Percentiles rank a stretch among this genome's conserved stretches.
Conservation (phyloP, 2,329 filamentous ascomycete species). For the Fusarium veterinarium region DNA sequence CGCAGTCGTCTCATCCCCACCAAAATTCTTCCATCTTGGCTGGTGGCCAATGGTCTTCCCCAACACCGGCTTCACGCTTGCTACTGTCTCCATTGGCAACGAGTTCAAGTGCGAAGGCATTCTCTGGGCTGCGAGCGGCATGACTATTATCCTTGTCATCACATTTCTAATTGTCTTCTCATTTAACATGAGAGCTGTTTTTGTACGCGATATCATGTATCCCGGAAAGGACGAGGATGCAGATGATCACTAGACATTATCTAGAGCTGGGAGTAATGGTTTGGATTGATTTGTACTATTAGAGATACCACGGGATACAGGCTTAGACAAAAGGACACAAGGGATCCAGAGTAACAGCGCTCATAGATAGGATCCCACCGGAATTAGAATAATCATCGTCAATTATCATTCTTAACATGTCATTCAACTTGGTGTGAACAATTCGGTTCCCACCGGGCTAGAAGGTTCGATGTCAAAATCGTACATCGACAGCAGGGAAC, state of each 20-base stretch:
- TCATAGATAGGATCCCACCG: not conserved
- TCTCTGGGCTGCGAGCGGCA: slow-evolving; percentile 60
- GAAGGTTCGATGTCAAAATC: slow-evolving; percentile 2
- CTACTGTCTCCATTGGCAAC: slow-evolving; percentile 65
- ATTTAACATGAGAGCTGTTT: slow-evolving; percentile 59
- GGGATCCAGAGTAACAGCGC: not conserved
- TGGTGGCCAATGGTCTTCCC: slow-evolving; percentile 75
- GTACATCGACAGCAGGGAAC: not conserved
- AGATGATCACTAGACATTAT: slow-evolving; percentile 54
- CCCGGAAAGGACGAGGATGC: slow-evolving; percentile 66
- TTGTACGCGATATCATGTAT: slow-evolving; percentile 66
- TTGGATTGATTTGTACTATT: slow-evolving; percentile 1
- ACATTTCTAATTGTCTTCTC: slow-evolving; percentile 59
- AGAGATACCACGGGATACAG: slow-evolving; percentile 27
- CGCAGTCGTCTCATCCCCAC: slow-evolving; percentile 51
- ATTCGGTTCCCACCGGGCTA: not conserved
- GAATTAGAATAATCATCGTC: not conserved
- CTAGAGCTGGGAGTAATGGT: slow-evolving; percentile 4
- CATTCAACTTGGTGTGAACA: not conserved
- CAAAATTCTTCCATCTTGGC: slow-evolving; percentile 67
- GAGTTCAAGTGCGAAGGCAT: slow-evolving; percentile 59
- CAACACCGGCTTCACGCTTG: slow-evolving; percentile 69
- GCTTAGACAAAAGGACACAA: slow-evolving; percentile 16
- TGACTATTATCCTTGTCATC: slow-evolving; percentile 59
- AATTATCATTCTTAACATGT: not conserved